Base-by-base conservation (phyloP, 106 monocot genomes). In the Xerophyta viscosa region DNA sequence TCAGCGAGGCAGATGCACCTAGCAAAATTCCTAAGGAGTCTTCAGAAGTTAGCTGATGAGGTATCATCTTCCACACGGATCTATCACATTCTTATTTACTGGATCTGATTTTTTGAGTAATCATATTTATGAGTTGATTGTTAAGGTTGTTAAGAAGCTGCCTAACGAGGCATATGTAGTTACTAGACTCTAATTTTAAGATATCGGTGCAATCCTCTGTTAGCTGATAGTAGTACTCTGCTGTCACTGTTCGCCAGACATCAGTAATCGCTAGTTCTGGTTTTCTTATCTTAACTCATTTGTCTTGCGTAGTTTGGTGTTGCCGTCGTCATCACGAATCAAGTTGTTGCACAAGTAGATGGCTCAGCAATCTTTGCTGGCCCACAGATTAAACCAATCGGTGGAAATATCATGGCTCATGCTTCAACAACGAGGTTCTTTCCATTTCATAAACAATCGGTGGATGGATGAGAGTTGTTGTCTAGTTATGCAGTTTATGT, bases 361-460 rank as follows among this genome's bases (percentile, higher is more conserved):
- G 96, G 90, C 2, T 73, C 79, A 49, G 89, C 89, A 12, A 66
- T 98, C 17, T 98, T 98, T 77, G 78, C 86, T 18, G 96, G 96
- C 5, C 96, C 89, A 9, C 96, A 98, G 46, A 60, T 86, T 61
- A 90, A 90, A 39, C 98, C 98, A 0, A 99, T 90, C 43, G 89
- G 98, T 62, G 98, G 96, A 15, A 90, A 90, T 53, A 98, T 98
- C 44, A 98, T 90, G 80, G 98, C 98, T 36, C 98, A 99, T 74
- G 86, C 98, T 61, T 66, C 82, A 6, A 98, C 89, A 18, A 90
- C 90, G 37, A 98, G 96, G 98, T 99, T 13, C 41, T 33, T 24
- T 2, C 46, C 8, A 6, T 7, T 2, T 19, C n/a, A 46, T 19
- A n/a, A n/a, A n/a, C n/a, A n/a, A n/a, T n/a, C n/a, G n/a, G n/a